Evolutionary conservation across 1,284 basidiomycete species (phyloP).

Genomic region (Stygiomarasmius scandens): DNA sequence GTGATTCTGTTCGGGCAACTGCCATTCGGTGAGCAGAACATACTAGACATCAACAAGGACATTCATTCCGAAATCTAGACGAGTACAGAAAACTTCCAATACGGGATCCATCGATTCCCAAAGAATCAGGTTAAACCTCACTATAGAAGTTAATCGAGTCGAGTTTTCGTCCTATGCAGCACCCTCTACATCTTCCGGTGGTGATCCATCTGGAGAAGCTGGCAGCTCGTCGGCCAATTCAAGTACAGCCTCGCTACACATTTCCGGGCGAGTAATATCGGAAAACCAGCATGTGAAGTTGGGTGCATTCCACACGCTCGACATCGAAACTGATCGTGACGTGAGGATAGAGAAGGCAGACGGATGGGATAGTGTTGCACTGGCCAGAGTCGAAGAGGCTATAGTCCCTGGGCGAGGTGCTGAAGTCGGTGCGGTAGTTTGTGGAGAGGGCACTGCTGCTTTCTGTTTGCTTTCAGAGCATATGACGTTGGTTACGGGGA

Average conservation of each 20-base stretch:
- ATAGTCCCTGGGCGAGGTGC: constrained; percentile 92
- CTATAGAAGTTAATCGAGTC: constrained; percentile 73
- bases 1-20: constrained; percentile 87
- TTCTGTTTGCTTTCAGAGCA: constrained; percentile 95
- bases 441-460: constrained; percentile 93
- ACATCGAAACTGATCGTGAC: constrained; percentile 91
- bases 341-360: constrained; percentile 88
- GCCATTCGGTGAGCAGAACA: constrained; percentile 69
- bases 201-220: constrained; percentile 45
- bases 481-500: constrained; percentile 93
- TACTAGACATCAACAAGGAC: constrained; percentile 8
- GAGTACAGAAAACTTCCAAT: constrained; percentile 79
- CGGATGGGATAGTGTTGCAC: constrained; percentile 90
- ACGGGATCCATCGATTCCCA: constrained; percentile 95
- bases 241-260: constrained; percentile 72
- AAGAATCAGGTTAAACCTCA: constrained; percentile 85
- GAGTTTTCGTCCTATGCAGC: constrained; percentile 72
- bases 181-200: constrained; percentile 39
- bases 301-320: constrained; percentile 95
- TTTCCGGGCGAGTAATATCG: constrained; percentile 86
- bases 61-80: constrained; percentile 37
- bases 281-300: constrained; percentile 94
- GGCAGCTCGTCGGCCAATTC: constrained; percentile 40
- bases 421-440: constrained; percentile 95
- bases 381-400: constrained; percentile 83